phyloP scores from a whole-genome alignment of 345 rosid species.

The Brassica cretica region DNA sequence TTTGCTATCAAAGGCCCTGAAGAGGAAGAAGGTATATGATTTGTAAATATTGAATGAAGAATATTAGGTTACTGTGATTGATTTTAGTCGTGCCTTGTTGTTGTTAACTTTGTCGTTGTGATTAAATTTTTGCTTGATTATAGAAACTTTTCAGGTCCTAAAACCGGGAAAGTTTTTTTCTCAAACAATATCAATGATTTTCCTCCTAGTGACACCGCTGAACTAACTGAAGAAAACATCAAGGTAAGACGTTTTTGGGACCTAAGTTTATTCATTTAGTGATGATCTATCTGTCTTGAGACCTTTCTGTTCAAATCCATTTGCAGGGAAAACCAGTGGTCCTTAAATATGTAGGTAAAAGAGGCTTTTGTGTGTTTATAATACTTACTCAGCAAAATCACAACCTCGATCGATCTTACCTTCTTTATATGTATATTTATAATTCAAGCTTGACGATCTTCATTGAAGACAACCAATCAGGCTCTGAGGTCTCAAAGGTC shows the following conservation, averaged over 20 bases:
- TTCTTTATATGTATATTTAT: too few relatives aligned
- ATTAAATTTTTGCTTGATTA: not conserved
- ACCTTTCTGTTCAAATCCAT: not conserved
- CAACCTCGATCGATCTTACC: too few relatives aligned
- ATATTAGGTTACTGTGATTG: too few relatives aligned
- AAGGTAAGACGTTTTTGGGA: not conserved
- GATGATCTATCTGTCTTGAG: not conserved
- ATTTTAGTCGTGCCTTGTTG: not conserved
- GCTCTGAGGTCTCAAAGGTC: too few relatives aligned
- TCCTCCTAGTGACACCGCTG: conserved; percentile 3
- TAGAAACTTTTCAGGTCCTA: not conserved
- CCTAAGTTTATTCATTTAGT: not conserved
- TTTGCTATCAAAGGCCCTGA: not conserved
- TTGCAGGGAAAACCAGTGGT: not conserved
- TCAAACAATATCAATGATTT: not conserved
- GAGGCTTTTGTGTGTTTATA: too few relatives aligned
- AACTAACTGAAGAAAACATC: not conserved
- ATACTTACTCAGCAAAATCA: too few relatives aligned
- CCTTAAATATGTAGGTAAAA: not conserved
- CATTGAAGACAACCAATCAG: too few relatives aligned
- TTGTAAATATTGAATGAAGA: not conserved
- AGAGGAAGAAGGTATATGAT: not conserved
- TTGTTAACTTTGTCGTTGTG: not conserved
- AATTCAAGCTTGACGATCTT: too few relatives aligned
- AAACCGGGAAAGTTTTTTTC: not conserved